A percentile compares a stretch with the other conserved stretches of the same genome.
These are phyloP conservation scores for Bonia amplexicaulis DNA, from an alignment of 176 grass and related monocot genomes.

Conservation along the genomic window DNA sequence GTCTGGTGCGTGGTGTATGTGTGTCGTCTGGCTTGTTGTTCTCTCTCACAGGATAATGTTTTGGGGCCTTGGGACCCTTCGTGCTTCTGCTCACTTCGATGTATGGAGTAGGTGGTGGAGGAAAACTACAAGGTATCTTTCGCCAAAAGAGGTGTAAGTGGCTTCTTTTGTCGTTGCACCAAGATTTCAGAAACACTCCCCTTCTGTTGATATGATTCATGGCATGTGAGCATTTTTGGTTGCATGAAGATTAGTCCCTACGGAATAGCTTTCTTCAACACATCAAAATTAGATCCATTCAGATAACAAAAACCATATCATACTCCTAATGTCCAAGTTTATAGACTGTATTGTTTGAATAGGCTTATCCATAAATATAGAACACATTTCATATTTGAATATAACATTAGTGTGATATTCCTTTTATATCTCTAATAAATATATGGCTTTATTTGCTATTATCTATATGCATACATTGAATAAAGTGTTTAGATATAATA, in stretches of 20 bases:
- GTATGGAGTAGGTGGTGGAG: not conserved
- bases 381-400: no score
- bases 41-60: not conserved
- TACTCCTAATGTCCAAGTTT: no score
- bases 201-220: not conserved
- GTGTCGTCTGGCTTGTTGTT: not conserved
- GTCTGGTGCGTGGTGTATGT: not conserved
- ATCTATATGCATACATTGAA: no score
- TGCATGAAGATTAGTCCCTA: not conserved
- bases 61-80: not conserved
- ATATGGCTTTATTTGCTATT: no score
- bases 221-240: slow-evolving; percentile 17
- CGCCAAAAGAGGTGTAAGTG: slow-evolving; percentile 1
- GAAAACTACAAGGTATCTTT: not conserved
- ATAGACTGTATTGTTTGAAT: no score
- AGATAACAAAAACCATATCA: not conserved
- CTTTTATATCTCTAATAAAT: no score
- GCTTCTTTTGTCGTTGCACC: not conserved
- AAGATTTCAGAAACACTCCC: not conserved
- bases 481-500: no score
- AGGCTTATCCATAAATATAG: no score
- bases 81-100: not conserved
- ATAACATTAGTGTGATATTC: no score
- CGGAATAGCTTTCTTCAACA: not conserved
- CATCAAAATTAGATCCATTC: not conserved